Evolutionary conservation across 805 yeast genomes (phyloP), one percentile per base, ranked within the genome.

Genomic region (Candida alai): DNA sequence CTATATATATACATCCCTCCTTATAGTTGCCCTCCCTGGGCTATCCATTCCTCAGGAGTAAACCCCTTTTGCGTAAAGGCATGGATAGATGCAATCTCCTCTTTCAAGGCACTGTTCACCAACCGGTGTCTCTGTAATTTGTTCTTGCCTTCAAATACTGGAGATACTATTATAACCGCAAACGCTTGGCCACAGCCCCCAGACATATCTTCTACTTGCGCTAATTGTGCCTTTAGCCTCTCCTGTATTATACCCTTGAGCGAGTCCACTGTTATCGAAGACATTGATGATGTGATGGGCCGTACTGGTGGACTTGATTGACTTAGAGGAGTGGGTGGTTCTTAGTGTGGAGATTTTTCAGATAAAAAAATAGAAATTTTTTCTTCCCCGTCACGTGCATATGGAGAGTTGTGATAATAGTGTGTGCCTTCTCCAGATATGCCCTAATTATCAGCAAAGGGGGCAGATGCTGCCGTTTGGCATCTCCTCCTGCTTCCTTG

Each of bases 131-230:
- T 74, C 67, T 79, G 75, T 32, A 93, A 67, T 55, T 84, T 84
- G 61, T 86, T 87, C 62, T 87, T 86, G 16, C 93, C 93, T 40
- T 69, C 58, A 57, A 94, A 93, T 15, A 67, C 52, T 28, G 76
- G 70, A 5, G 80, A 60, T 7, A 93, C 96, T 18, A 94, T 89
- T 5, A 85, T 74, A 21, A 88, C 96, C 24, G 94, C 96, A 59
- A 89, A 90, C 2, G 97, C 96, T 58, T 90, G 96, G 4, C 99
- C 99, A 61, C 99, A 93, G 1, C 99, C 99, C 11, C 95, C 95
- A 28, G 80, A 78, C 68, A 78, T 74, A 45, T 85, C 95, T 40
- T 74, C 80, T 5, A 85, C 88, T 48, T 80, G 82, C 8, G 80
- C 86, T 40, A 80, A 74, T 0, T 36, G 28, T 7, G 93, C 87